phyloP scores from a whole-genome alignment of 768 basidiomycete species.

The Lactifluus subvellereus region DNA sequence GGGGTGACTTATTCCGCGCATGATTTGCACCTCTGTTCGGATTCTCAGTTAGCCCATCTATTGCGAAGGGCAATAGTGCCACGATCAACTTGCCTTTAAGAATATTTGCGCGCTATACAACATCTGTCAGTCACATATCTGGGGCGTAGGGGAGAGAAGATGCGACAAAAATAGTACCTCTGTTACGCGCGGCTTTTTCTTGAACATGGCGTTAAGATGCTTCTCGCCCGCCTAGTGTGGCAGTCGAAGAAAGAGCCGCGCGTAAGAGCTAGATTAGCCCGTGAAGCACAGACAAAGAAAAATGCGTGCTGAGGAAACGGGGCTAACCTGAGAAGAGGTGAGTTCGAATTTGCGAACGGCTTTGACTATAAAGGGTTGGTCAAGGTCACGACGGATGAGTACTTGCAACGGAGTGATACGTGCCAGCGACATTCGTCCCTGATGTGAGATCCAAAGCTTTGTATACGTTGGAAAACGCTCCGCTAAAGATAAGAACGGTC shows the following conservation, averaged over 20 bases:
- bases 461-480: constrained; percentile 99
- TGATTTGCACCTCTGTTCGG: constrained; percentile 90
- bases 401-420: constrained; percentile 29
- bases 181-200: constrained; percentile 95
- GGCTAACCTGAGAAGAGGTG: constrained; percentile 83
- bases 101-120: constrained; percentile 85
- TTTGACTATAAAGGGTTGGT: constrained; percentile 53
- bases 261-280: constrained; percentile 26
- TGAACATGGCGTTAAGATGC: constrained; percentile 89
- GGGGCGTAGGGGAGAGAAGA: constrained; percentile 21
- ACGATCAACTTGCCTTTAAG: constrained; percentile 63
- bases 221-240: constrained; percentile 75
- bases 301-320: constrained; percentile 29
- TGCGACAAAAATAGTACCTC: constrained; percentile 63
- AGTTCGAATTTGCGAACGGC: constrained; percentile 92
- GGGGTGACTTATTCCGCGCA: constrained; percentile 92
- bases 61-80: not conserved
- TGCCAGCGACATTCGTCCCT: constrained; percentile 78
- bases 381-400: constrained; percentile 21
- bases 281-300: constrained; percentile 24
- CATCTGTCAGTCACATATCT: constrained; percentile 25
- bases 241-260: constrained; percentile 25
- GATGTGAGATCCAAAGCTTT: constrained; percentile 75
- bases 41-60: not conserved
- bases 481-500: constrained; percentile 42